These are phyloP conservation scores for Mycosphaerelloides madeirae DNA, from an alignment of 2,329 filamentous ascomycete species.

Conservation along the genomic window DNA sequence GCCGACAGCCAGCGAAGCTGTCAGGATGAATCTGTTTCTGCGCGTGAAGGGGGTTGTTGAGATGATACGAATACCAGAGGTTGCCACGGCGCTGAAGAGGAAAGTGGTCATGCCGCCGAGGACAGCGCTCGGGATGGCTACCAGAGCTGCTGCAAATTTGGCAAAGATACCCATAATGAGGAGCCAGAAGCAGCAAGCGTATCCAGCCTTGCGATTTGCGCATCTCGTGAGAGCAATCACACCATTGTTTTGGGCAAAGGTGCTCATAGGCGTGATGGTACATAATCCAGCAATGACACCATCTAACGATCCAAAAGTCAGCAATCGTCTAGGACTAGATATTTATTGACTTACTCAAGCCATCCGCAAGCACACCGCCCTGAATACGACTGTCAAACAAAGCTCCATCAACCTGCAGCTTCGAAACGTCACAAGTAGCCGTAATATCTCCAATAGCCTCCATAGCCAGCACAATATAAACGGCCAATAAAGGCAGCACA, in stretches of 20 bases:
- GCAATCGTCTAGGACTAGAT: neutral
- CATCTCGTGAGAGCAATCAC: constrained; percentile 78
- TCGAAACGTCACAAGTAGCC: constrained; percentile 74
- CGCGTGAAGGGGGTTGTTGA: constrained; percentile 68
- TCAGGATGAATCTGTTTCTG: constrained; percentile 76
- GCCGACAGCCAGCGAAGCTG: constrained; percentile 67
- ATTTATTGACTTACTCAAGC: constrained; percentile 31
- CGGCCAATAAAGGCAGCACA: constrained; percentile 62
- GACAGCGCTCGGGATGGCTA: constrained; percentile 61
- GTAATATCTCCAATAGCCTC: constrained; percentile 57
- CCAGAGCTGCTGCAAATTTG: constrained; percentile 75
- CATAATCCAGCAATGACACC: constrained; percentile 70
- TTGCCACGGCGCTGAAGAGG: constrained; percentile 70
- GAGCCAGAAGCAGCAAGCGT: constrained; percentile 71
- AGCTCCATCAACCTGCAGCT: constrained; percentile 66
- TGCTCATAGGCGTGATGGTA: constrained; percentile 75
- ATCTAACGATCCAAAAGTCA: constrained; percentile 31
- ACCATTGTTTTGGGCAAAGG: constrained; percentile 80
- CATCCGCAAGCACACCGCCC: constrained; percentile 73
- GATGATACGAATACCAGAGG: constrained; percentile 74
- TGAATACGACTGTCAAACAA: constrained; percentile 73
- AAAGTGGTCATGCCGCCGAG: constrained; percentile 62
- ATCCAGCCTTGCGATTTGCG: constrained; percentile 75
- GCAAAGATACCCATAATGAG: constrained; percentile 76
- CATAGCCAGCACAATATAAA: constrained; percentile 66